Conservation (phyloP, 805 yeast genomes). For the Zygosaccharomyces kombuchaensis region DNA sequence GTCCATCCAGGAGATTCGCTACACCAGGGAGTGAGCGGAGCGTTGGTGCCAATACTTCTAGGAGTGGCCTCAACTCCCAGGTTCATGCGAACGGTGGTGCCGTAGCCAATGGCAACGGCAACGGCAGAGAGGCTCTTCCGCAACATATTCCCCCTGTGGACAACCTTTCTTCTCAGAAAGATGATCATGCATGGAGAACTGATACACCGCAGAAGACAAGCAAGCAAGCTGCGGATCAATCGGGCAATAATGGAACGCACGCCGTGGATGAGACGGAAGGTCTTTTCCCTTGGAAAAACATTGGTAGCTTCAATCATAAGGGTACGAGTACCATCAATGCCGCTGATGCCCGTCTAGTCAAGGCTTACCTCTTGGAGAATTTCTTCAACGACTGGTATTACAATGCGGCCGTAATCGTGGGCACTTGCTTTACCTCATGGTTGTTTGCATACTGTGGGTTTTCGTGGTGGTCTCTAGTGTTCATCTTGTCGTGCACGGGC, state of each 20-base stretch:
- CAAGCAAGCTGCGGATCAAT: background rate
- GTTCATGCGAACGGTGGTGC: background rate
- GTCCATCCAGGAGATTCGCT: background rate
- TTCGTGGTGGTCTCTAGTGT: conserved; percentile 57
- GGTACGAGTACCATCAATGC: conserved; percentile 16
- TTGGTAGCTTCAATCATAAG: conserved; percentile 30
- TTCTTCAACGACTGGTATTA: conserved; percentile 70
- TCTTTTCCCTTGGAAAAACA: conserved; percentile 37
- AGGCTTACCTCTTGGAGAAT: conserved; percentile 60
- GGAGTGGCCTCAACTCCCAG: background rate
- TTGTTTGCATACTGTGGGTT: conserved; percentile 56
- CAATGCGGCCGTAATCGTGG: conserved; percentile 59
- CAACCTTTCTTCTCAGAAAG: background rate
- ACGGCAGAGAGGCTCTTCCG: background rate
- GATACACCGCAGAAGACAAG: background rate
- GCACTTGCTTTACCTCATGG: conserved; percentile 74
- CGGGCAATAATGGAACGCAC: too few relatives aligned
- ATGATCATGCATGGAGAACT: background rate
- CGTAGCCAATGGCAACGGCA: background rate
- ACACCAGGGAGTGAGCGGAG: background rate
- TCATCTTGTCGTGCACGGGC: conserved; percentile 56
- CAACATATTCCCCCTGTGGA: too few relatives aligned
- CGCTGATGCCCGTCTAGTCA: conserved; percentile 38
- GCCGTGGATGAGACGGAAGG: conserved; percentile 8
- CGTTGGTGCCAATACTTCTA: background rate